Evolutionary conservation across 2,329 filamentous ascomycete species (phyloP).

Genomic region (Ophiostoma novo-ulmi): DNA sequence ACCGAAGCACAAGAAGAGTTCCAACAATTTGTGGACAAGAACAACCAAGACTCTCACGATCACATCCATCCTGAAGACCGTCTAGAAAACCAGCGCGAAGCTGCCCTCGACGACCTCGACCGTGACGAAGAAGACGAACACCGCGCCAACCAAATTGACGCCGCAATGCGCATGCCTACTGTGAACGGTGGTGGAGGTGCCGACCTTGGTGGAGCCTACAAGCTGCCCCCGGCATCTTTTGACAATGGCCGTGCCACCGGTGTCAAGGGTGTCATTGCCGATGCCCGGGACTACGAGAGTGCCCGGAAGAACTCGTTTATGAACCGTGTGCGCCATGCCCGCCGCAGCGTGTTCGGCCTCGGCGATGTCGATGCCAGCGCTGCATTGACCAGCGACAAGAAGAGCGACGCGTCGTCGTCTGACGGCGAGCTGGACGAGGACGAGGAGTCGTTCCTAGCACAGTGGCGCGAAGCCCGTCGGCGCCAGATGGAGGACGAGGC

Average conservation of each 20-base stretch:
- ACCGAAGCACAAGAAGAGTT: conserved; percentile 60
- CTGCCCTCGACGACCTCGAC: conserved; percentile 45
- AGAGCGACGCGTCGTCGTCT: conserved; percentile 38
- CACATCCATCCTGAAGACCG: conserved; percentile 31
- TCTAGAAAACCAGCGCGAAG: conserved; percentile 25
- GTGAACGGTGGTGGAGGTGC: conserved; percentile 42
- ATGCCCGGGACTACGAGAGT: conserved; percentile 70
- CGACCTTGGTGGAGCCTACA: conserved; percentile 44
- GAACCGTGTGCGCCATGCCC: conserved; percentile 47
- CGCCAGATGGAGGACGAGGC: conserved; percentile 67
- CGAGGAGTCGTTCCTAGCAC: conserved; percentile 74
- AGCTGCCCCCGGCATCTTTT: conserved; percentile 58
- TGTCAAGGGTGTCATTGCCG: conserved; percentile 82
- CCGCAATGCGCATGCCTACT: conserved; percentile 60
- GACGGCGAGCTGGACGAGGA: conserved; percentile 54
- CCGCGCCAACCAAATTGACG: conserved; percentile 53
- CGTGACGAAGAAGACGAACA: conserved; percentile 53
- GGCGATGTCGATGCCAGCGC: conserved; percentile 30
- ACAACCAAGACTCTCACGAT: conserved; percentile 40
- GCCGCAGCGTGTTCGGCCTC: conserved; percentile 52
- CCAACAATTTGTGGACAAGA: conserved; percentile 56
- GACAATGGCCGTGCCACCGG: conserved; percentile 69
- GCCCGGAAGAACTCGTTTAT: conserved; percentile 55
- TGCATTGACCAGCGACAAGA: conserved; percentile 34
- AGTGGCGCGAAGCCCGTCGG: conserved; percentile 78